Evolutionary conservation across 257 asterid genomes (phyloP).

Genomic region (Ballota nigra): DNA sequence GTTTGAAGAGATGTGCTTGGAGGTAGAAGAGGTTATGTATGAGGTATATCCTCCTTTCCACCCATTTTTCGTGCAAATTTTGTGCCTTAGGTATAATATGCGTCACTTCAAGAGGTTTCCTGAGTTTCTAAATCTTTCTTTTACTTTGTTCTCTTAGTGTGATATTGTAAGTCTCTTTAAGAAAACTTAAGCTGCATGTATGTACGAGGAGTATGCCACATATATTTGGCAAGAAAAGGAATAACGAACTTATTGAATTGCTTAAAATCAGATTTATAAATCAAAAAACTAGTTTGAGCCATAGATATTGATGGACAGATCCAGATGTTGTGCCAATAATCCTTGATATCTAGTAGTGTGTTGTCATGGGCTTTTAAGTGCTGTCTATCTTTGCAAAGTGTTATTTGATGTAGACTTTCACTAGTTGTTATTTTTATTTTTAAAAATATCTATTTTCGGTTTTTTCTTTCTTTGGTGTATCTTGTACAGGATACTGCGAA

Average conservation of each 20-base stretch:
- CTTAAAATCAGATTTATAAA: not conserved
- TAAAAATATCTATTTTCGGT: not conserved
- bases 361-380: not conserved
- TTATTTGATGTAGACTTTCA: not conserved
- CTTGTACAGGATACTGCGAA: slow-evolving; percentile 64
- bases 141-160: not conserved
- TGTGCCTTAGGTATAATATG: not conserved
- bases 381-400: not conserved
- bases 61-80: not conserved
- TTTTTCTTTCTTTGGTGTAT: not conserved
- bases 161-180: not conserved
- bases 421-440: not conserved
- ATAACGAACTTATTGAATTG: not conserved
- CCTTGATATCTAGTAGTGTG: not conserved
- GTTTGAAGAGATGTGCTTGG: slow-evolving; percentile 79
- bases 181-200: not conserved
- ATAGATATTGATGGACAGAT: not conserved
- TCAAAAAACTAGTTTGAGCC: not conserved
- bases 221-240: not conserved
- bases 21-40: slow-evolving; percentile 74
- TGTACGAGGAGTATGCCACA: not conserved
- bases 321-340: not conserved
- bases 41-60: slow-evolving; percentile 44
- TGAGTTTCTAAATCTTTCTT: not conserved
- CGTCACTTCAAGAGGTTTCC: not conserved